Percentiles rank a stretch among this genome's conserved stretches.
Evolutionary conservation across 1,139 yeast species (phyloP).

Genomic region (Saccharomyces hybrid): DNA sequence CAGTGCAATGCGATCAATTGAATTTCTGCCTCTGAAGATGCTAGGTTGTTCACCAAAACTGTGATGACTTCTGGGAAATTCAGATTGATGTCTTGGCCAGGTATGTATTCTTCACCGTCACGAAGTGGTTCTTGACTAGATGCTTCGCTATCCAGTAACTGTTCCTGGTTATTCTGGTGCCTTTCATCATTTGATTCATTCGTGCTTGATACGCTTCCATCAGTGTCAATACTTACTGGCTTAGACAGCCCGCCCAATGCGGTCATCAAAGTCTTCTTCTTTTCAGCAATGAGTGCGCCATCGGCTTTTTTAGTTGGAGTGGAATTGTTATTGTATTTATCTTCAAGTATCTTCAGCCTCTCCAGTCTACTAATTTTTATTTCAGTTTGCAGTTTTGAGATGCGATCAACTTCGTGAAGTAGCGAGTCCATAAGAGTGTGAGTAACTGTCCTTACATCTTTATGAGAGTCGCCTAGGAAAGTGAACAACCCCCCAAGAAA

Average conservation of each 20-base stretch:
- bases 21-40: slow-evolving; percentile 66
- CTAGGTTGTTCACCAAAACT: slow-evolving; percentile 70
- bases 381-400: slow-evolving; percentile 53
- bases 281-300: slow-evolving; percentile 30
- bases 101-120: slow-evolving; percentile 55
- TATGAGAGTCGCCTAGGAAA: slow-evolving; percentile 75
- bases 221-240: slow-evolving; percentile 11
- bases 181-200: slow-evolving; percentile 8
- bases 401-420: slow-evolving; percentile 70
- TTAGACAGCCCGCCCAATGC: slow-evolving; percentile 23
- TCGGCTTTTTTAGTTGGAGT: slow-evolving; percentile 22
- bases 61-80: slow-evolving; percentile 77
- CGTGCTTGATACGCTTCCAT: slow-evolving; percentile 6
- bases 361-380: slow-evolving; percentile 15
- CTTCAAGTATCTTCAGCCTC: slow-evolving; percentile 6
- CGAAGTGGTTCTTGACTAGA: slow-evolving; percentile 15
- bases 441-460: slow-evolving; percentile 83
- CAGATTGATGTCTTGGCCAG: slow-evolving; percentile 81
- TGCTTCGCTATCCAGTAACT: slow-evolving; percentile 8
- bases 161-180: slow-evolving; percentile 7
- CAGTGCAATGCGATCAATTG: slow-evolving; percentile 77
- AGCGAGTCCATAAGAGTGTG: slow-evolving; percentile 68
- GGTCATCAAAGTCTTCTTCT: slow-evolving; percentile 29
- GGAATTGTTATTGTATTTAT: slow-evolving; percentile 7
- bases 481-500: slow-evolving; percentile 79